A percentile compares a stretch with the other conserved stretches of the same genome.
These are phyloP conservation scores for Malus hybrid DNA, from an alignment of 331 rosid species.

Conservation along the genomic window DNA sequence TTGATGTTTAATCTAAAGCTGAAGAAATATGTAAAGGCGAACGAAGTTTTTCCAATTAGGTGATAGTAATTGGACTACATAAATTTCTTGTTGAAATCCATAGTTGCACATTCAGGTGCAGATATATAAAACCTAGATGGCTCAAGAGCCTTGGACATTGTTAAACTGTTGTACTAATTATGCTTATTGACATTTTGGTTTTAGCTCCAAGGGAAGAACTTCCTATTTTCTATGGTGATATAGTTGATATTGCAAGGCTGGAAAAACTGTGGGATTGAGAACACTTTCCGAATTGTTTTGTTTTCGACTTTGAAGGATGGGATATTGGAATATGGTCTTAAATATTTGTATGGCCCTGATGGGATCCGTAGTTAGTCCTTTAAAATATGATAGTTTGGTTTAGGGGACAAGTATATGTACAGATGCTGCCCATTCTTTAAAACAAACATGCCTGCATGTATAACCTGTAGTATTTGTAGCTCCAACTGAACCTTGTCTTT, in stretches of 20 bases:
- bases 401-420: background rate
- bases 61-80: background rate
- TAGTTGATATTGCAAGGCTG: background rate
- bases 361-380: background rate
- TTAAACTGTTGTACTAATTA: background rate
- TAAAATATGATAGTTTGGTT: background rate
- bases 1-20: background rate
- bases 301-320: background rate
- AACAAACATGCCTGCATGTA: background rate
- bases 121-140: background rate
- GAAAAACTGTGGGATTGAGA: background rate
- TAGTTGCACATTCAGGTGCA: background rate
- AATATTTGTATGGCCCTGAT: background rate
- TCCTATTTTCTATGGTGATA: background rate
- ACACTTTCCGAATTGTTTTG: background rate
- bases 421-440: background rate
- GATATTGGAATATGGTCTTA: background rate
- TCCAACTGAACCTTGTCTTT: constrained; percentile 9
- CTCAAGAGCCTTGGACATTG: background rate
- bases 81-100: background rate
- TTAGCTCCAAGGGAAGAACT: background rate
- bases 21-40: background rate
- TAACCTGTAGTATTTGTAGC: background rate
- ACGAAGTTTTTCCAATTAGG: background rate
- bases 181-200: background rate